Evolutionary conservation across 345 rosid genomes (phyloP), one percentile per base, ranked within the genome.

Genomic region (Mangifera indica): DNA sequence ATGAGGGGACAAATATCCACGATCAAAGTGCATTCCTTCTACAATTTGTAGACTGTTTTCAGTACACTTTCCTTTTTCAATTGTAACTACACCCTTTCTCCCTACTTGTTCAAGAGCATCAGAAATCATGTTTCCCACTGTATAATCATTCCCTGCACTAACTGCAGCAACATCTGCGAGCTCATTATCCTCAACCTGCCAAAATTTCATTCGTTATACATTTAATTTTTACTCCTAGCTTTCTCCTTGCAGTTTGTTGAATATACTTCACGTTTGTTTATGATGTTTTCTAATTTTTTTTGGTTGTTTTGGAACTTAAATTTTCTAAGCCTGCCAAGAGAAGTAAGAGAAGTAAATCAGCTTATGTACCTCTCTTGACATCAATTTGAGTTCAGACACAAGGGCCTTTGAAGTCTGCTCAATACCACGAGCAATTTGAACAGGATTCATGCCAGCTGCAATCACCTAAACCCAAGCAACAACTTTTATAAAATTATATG

Each of bases 21-120:
- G 92, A 70, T 84, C 87, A 60, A 94, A 90, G 78, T 89, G 92
- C 98, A 94, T 94, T 73, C 98, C 98, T 83, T 90, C 87, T 25
- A 91, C 92, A 42, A 94, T 72, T 68, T 88, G 74, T 63, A 90
- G 83, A 81, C 71, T 79, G 81, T 82, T 91, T 69, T 86, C 92
- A 0, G 81, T 62, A 72, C 70, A 71, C 65, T 75, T 87, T 55
- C 95, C 97, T 60, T 83, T 85, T 82, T 88, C 95, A 71, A 89
- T 90, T 58, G 89, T 91, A 60, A 94, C 87, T 1, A 89, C 86
- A 48, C 97, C 97, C 71, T 34, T 65, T 84, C 86, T 89, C 57
- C 97, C 97, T 51, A 92, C 97, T 80, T 77, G 72, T 67, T 9
- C 81, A 76, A 91, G 49, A 68, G 97, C 97, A 74, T 85, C 77